phyloP scores from a whole-genome alignment of 1,139 yeast genomes.

The Pichia sp. region DNA sequence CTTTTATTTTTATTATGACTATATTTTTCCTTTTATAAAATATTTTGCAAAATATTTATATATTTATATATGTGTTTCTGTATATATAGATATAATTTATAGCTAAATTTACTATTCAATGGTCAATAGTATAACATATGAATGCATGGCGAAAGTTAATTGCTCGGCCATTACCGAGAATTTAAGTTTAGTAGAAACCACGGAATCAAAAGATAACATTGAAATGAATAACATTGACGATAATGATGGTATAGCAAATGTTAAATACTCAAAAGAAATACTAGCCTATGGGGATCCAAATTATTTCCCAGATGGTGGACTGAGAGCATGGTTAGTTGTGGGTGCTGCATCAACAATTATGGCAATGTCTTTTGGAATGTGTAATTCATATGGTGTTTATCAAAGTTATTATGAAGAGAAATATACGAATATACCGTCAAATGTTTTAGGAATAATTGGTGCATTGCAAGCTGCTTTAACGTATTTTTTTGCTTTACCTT shows the following conservation, averaged over 20 bases:
- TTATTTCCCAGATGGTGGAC: conserved; percentile 12
- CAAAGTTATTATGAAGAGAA: conserved; percentile 37
- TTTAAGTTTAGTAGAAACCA: too few species aligned
- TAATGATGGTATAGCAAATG: neutral
- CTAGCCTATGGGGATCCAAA: neutral
- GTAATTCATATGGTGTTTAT: conserved; percentile 48
- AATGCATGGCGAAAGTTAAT: neutral
- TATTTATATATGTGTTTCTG: too few species aligned
- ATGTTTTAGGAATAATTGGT: conserved; percentile 27
- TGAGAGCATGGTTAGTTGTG: conserved; percentile 19
- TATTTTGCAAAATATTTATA: too few species aligned
- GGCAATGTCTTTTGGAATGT: conserved; percentile 49
- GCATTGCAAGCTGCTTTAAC: conserved; percentile 29
- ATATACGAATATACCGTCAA: conserved; percentile 23
- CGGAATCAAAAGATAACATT: neutral
- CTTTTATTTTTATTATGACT: too few species aligned
- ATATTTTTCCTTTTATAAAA: too few species aligned
- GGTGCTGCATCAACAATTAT: conserved; percentile 27
- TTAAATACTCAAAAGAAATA: neutral
- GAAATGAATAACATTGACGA: conserved; percentile 7
- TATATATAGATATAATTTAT: too few species aligned
- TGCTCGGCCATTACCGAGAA: neutral
- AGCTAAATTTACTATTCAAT: too few species aligned
- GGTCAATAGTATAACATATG: neutral
- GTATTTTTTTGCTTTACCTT: conserved; percentile 35